Base-by-base conservation (phyloP, 352 stramenopile species). In the Globisporangium orthogonon region DNA sequence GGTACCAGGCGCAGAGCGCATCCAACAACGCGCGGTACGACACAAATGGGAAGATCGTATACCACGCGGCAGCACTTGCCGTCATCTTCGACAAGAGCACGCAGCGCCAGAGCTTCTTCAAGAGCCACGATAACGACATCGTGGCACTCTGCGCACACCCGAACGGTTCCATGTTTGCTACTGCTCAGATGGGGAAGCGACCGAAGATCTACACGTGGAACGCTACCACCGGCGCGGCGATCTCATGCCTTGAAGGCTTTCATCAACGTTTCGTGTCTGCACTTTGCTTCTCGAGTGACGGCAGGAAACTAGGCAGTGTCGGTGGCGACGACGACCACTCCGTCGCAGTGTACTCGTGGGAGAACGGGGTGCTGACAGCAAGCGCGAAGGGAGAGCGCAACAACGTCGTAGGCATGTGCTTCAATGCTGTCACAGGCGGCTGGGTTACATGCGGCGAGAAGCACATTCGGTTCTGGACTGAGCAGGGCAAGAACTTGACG, bases 321-420 rank as follows among this genome's bases (percentile, higher is more conserved):
- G 87, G 86, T 9, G 79, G 75, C 9, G 87, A 95, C 48, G 85
- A 94, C 58, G 83, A 96, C 49, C 86, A 94, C 62, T 92, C 70
- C 2, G 65, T 96, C 31, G 85, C 82, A 0, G 86, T 96, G 44
- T 94, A 96, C 62, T 67, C 73, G 4, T 93, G 82, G 81, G 65
- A 86, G 49, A 87, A 63, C 41, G 68, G 72, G 0, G 51, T 83
- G 13, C 54, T 93, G 2, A 40, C 55, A 0, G 67, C 77, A 2
- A 78, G 71, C 11, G 78, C 76, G 7, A 86, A 87, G 45, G 83
- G 83, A 4, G 81, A 91, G 40, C 73, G 78, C 47, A 86, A 73
- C 37, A 78, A 66, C 11, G 79, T 89, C 2, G 62, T 62, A 17
- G 62, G 66, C 14, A 80, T 93, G 5, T 74, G 73, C 17, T 82